Conservation (phyloP, 148 eudicot genomes). For the Diospyros lotus region DNA sequence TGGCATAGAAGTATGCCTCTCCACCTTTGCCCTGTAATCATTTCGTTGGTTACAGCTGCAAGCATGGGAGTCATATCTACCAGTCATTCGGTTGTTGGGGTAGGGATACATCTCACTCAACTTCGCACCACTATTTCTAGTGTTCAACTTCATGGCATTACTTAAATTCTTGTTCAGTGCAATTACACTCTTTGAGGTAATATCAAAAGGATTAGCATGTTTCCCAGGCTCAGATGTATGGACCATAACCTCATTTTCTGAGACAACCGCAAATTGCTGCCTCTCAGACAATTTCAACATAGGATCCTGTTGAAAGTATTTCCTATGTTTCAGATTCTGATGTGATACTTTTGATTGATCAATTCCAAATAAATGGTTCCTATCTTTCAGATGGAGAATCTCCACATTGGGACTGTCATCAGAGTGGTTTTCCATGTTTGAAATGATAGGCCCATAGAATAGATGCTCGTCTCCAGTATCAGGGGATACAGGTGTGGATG, state of each 20-base stretch:
- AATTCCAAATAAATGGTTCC: too few relatives aligned
- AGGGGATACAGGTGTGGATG: slow-evolving; percentile 40
- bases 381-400: too few relatives aligned
- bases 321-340: too few relatives aligned
- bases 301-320: too few relatives aligned
- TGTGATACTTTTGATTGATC: too few relatives aligned
- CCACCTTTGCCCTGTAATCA: slow-evolving; percentile 50
- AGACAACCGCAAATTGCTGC: slow-evolving; percentile 20
- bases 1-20: slow-evolving; percentile 27
- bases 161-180: slow-evolving; percentile 44
- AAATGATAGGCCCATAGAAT: too few relatives aligned
- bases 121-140: slow-evolving; percentile 40
- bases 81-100: slow-evolving; percentile 32
- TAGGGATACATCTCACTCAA: slow-evolving; percentile 51
- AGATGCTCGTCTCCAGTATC: slow-evolving; percentile 6
- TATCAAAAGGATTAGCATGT: slow-evolving; percentile 51
- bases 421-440: too few relatives aligned
- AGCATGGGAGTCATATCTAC: slow-evolving; percentile 40
- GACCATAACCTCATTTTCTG: slow-evolving; percentile 38
- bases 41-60: slow-evolving; percentile 67
- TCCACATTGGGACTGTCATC: too few relatives aligned
- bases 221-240: slow-evolving; percentile 48
- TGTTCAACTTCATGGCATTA: slow-evolving; percentile 38
- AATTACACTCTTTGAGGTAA: slow-evolving; percentile 37
- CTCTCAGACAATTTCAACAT: too few relatives aligned